Base-by-base conservation (phyloP, 23 red algal genomes). In the Chondrus crispus region DNA sequence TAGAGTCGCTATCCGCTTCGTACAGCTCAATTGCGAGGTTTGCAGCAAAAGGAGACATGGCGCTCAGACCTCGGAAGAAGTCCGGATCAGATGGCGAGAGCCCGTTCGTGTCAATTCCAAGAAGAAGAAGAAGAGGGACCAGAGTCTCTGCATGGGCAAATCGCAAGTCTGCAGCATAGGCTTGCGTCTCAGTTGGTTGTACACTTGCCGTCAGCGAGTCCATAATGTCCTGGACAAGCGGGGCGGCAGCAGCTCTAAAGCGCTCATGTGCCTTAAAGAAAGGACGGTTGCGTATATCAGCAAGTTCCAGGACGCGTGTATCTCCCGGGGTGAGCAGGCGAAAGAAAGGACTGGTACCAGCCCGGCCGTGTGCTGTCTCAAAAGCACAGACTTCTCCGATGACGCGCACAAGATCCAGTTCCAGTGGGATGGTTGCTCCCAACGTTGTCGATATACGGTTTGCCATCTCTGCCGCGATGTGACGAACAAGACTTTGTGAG, bases 101-200 rank as follows among this genome's bases (percentile, higher is more conserved):
- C 30, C 90, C 60, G 63, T 93, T 86, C 16, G 50, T 45, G 8
- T 88, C 72, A 42, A 94, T 94, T 28, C 92, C 92, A 12, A 94
- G 74, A 51, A 94, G 49, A 51, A 94, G 50, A 5, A 86, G 54
- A 36, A 94, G 42, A 12, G 92, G 92, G n/a, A 94, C 92, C 16
- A 94, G 92, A 14, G 92, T 87, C 38, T 94, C 92, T 14, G 92
- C 92, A 51, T 94, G 92, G 3, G 92, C 80, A 69, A 94, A 94
- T 44, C 81, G 82, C 40, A 94, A 39, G 74, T 94, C 92, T n/a
- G 81, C 80, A 28, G 84, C 92, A 18, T 42, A 63, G 52, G 82
- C 49, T 29, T 11, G 58, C 19, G 62, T 45, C 14, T 38, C 45
- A 35, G 92, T 71, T 2, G 36, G 45, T n/a, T 55, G 49, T 13